phyloP scores from a whole-genome alignment of 2,329 filamentous ascomycete genomes.

The Pseudogymnoascus sp. region DNA sequence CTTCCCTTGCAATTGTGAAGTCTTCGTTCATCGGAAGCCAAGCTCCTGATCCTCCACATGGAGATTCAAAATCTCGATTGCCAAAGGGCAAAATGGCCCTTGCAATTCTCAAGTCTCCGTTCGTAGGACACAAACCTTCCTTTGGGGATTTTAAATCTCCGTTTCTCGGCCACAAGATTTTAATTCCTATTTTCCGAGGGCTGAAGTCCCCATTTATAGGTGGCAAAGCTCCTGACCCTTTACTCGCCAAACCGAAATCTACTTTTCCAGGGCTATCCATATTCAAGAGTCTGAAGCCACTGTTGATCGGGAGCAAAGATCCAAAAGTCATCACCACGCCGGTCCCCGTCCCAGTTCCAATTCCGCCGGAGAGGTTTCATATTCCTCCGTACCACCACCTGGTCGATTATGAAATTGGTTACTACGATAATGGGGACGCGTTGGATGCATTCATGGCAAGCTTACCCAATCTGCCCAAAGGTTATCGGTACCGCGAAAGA shows the following conservation, averaged over 20 bases:
- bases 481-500: neutral
- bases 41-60: neutral
- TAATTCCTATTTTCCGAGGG: neutral
- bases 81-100: too few species aligned
- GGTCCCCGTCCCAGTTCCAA: neutral
- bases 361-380: neutral
- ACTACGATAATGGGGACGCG: neutral
- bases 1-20: too few species aligned
- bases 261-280: neutral
- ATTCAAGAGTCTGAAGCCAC: neutral
- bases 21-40: neutral
- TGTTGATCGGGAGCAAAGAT: neutral
- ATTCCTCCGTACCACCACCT: neutral
- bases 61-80: neutral
- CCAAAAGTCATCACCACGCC: neutral
- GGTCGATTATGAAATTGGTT: neutral
- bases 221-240: neutral
- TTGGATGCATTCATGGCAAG: neutral
- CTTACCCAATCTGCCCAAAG: neutral
- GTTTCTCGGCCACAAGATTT: neutral
- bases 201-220: neutral
- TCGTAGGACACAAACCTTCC: neutral
- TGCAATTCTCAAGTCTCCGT: too few species aligned
- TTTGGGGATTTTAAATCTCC: neutral
- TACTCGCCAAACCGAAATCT: neutral